A percentile compares a stretch with the other conserved stretches of the same genome.
Conservation (phyloP, 768 basidiomycete genomes). For the Thelephora aurantiotincta region DNA sequence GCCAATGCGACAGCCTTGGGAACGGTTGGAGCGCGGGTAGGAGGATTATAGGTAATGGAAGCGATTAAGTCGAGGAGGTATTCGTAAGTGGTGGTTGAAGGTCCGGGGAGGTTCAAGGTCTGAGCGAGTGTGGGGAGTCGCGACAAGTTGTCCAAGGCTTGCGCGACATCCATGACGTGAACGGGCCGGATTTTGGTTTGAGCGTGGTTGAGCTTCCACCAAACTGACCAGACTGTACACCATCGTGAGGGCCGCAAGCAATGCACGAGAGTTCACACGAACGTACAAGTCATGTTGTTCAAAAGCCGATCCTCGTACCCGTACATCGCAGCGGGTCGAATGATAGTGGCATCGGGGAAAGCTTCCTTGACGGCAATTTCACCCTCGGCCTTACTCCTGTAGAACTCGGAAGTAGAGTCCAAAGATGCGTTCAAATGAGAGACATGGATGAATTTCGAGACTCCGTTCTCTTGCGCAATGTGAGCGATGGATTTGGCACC, state of each 20-base stretch:
- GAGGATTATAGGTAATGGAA: conserved; percentile 64
- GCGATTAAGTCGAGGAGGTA: conserved; percentile 68
- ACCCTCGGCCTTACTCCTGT: conserved; percentile 80
- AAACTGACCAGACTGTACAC: conserved; percentile 68
- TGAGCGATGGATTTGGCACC: conserved; percentile 82
- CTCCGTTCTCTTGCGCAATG: conserved; percentile 62
- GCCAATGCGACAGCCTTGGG: conserved; percentile 59
- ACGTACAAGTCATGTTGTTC: conserved; percentile 83
- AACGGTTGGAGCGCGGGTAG: conserved; percentile 57
- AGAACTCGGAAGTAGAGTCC: conserved; percentile 69
- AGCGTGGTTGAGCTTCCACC: conserved; percentile 88
- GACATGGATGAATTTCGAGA: conserved; percentile 81
- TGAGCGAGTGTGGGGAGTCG: conserved; percentile 43
- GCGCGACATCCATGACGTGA: conserved; percentile 90
- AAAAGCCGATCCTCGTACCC: conserved; percentile 94
- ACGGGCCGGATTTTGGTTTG: conserved; percentile 82
- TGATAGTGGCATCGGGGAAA: conserved; percentile 79
- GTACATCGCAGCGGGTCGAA: conserved; percentile 74
- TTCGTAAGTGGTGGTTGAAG: conserved; percentile 72
- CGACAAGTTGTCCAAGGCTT: conserved; percentile 74
- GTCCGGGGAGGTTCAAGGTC: conserved; percentile 78
- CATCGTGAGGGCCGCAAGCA: background rate
- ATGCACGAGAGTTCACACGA: conserved; percentile 4
- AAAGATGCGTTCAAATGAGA: conserved; percentile 87
- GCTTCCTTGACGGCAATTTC: conserved; percentile 75